Conservation (phyloP, 345 rosid genomes). For the Brassica carinata region DNA sequence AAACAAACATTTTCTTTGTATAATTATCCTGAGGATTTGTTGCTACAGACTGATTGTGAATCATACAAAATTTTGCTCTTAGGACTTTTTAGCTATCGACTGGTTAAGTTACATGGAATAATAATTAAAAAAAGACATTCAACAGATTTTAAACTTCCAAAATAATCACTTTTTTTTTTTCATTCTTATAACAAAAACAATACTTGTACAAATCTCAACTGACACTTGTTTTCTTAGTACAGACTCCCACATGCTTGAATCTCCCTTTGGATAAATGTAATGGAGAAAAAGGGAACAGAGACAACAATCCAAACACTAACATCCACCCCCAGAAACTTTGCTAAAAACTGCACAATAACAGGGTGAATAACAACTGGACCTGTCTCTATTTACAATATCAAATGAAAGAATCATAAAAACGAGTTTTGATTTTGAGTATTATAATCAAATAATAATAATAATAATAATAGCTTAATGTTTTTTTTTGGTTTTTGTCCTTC, state of each 20-base stretch:
- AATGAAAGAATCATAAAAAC: constrained; percentile 32
- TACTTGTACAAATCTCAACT: constrained; percentile 1
- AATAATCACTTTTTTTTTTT: not conserved
- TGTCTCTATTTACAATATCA: constrained; percentile 41
- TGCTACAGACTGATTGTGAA: too few species aligned
- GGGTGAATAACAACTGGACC: constrained; percentile 41
- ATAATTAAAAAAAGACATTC: too few species aligned
- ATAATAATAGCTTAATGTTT: not conserved
- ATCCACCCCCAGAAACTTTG: constrained; percentile 59
- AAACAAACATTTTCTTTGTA: not conserved
- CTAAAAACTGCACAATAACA: constrained; percentile 57
- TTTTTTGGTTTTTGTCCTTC: not conserved
- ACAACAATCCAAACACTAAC: constrained; percentile 27
- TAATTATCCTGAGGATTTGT: too few species aligned
- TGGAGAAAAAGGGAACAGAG: not conserved
- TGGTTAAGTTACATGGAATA: not conserved
- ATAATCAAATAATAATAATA: not conserved
- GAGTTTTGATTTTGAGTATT: not conserved
- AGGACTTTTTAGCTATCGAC: too few species aligned
- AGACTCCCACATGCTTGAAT: constrained; percentile 15
- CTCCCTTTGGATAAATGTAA: constrained; percentile 1
- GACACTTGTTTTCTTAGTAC: not conserved
- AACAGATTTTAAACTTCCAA: not conserved
- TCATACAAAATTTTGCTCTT: too few species aligned
- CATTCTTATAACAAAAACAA: constrained; percentile 20